These are phyloP conservation scores for Verticillium tricorpus DNA, from an alignment of 2,329 filamentous ascomycete genomes.

Conservation along the genomic window DNA sequence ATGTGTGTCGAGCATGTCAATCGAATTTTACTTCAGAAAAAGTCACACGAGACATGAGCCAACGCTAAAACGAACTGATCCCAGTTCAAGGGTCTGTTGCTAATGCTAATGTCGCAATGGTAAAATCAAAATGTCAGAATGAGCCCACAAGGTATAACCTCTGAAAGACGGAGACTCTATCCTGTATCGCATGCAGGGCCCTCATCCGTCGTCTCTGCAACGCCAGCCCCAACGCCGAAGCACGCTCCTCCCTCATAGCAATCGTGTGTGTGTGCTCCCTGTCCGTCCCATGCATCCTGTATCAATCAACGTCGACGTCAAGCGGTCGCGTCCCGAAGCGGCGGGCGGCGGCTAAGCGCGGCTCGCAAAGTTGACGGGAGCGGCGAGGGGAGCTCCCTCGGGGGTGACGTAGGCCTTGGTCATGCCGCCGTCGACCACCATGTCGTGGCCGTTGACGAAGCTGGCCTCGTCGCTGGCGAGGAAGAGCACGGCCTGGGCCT, in stretches of 20 bases:
- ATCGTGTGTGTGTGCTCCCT: background rate
- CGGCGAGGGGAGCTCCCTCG: constrained; percentile 50
- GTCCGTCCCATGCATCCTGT: background rate
- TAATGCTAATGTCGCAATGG: background rate
- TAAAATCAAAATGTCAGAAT: background rate
- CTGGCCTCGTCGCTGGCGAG: constrained; percentile 82
- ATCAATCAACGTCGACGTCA: background rate
- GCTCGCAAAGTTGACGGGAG: constrained; percentile 56
- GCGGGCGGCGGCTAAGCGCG: background rate
- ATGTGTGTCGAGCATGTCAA: too few relatives aligned
- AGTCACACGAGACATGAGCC: too few relatives aligned
- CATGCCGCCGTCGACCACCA: constrained; percentile 95
- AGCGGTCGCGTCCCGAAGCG: background rate
- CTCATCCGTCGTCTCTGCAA: background rate
- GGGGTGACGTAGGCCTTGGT: constrained; percentile 81
- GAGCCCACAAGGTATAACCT: background rate
- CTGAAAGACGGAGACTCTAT: background rate
- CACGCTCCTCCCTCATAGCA: background rate
- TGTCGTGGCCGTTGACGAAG: constrained; percentile 88
- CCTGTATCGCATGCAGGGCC: background rate
- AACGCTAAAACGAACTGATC: too few relatives aligned
- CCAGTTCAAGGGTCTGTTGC: background rate
- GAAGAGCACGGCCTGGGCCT: constrained; percentile 85
- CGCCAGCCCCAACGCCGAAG: background rate
- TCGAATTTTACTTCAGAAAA: too few relatives aligned